Evolutionary conservation across 768 basidiomycete genomes (phyloP).

Genomic region (Butyriboletus loyo): DNA sequence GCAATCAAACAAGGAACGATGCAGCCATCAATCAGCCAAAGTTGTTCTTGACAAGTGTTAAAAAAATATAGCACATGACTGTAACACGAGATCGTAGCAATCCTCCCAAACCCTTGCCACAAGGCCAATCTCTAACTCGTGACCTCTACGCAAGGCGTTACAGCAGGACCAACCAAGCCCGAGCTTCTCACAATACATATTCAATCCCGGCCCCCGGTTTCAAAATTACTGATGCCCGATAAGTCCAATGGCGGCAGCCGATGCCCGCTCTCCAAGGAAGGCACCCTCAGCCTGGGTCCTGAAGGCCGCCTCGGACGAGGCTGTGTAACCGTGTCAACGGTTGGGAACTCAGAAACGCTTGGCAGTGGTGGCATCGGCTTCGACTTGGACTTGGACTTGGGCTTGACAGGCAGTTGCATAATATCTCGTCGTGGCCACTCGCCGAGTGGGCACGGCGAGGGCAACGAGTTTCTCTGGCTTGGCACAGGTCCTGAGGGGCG

Average conservation of each 20-base stretch:
- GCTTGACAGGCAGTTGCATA: slow-evolving; percentile 25
- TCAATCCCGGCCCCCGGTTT: not conserved
- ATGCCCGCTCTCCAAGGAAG: slow-evolving; percentile 20
- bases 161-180: slow-evolving; percentile 10
- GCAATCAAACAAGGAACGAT: not conserved
- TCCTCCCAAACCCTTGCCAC: slow-evolving; percentile 20
- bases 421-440: slow-evolving; percentile 52
- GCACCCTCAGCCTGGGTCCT: slow-evolving; percentile 26
- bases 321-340: slow-evolving; percentile 4
- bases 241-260: slow-evolving; percentile 20
- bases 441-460: slow-evolving; percentile 46
- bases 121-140: not conserved
- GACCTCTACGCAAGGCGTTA: slow-evolving; percentile 10
- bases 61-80: not conserved
- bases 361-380: too few species aligned
- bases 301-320: slow-evolving; percentile 32
- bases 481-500: slow-evolving; percentile 14
- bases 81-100: not conserved
- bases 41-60: not conserved
- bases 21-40: too few species aligned
- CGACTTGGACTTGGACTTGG: slow-evolving; percentile 5
- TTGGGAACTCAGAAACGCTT: slow-evolving; percentile 25
- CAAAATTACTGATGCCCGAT: slow-evolving; percentile 12
- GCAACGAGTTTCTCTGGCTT: slow-evolving; percentile 12
- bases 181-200: not conserved